Base-by-base conservation (phyloP, 2,329 filamentous ascomycete species). In the Corynespora cassiicola region DNA sequence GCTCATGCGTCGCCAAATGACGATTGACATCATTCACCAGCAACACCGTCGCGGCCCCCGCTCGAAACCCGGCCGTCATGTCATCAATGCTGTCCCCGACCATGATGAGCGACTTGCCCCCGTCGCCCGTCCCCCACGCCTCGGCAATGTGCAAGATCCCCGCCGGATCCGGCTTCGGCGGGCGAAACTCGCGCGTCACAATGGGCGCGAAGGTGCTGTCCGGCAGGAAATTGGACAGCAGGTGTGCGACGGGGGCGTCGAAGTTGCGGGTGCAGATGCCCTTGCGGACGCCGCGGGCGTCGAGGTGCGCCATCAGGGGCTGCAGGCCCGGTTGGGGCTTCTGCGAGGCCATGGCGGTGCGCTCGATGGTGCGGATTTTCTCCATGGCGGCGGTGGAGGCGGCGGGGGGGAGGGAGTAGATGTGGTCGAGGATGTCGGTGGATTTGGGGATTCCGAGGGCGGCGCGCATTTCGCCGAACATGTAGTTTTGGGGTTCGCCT, bases 261-360 rank as follows among this genome's bases (percentile, higher is more conserved):
- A 96, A 97, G 73, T 99, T 97, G 61, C 94, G 81, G 2, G 94
- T 97, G 72, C 91, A 96, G 49, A 97, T 90, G 11, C 82, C 92
- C 68, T 95, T 94, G 53, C 75, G 82, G 20, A 96, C 66, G 5
- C 71, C 68, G 18, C 79, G 78, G 6, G 70, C 61, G 58, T 94
- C 85, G 12, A 97, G 82, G 65, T 94, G 95, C 39, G 81, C 72
- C 88, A 97, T 96, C 34, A 99, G 77, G 18, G 77, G 68, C 1
- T 78, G 70, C 3, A 97, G 81, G 1, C 92, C 92, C 0, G 88
- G 85, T 66, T 96, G 92, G 3, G 92, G 85, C 21, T 82, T 75
- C 68, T 97, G 94, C 8, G 79, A 71, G 20, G 74, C 69, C 91
- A 97, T 96, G 45, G 90, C 90, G 24, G 74, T 72, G 33, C 86